Evolutionary conservation across 257 asterid species (phyloP).

Genomic region (Solanum piurae): DNA sequence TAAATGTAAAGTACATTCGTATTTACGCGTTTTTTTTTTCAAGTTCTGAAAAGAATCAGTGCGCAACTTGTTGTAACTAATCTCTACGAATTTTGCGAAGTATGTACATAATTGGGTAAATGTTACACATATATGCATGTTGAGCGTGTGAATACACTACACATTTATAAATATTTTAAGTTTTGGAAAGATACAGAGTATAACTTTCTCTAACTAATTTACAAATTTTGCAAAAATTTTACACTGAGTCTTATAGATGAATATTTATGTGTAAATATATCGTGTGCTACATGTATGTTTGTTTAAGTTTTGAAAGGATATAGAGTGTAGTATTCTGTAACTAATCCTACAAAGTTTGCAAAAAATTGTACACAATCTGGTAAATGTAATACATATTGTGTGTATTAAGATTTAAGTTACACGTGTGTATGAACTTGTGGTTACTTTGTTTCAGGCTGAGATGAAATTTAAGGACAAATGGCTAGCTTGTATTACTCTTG

Average conservation of each 20-base stretch:
- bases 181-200: background rate
- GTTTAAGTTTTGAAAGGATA: background rate
- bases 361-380: background rate
- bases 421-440: background rate
- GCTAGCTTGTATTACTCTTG: slow-evolving; percentile 84
- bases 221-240: background rate
- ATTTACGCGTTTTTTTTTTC: background rate
- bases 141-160: background rate
- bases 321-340: background rate
- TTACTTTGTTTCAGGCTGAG: slow-evolving; percentile 58
- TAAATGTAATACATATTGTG: background rate
- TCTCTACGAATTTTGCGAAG: background rate
- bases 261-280: background rate
- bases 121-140: background rate
- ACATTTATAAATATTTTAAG: background rate
- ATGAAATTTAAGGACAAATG: slow-evolving; percentile 93
- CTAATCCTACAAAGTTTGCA: background rate
- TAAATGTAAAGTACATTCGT: background rate
- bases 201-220: background rate
- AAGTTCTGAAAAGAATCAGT: background rate
- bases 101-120: background rate
- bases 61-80: background rate
- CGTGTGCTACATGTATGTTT: background rate
- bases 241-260: background rate
- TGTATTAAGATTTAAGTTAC: background rate